Base-by-base conservation (phyloP, 148 eudicot genomes). In the Talinum fruticosum region DNA sequence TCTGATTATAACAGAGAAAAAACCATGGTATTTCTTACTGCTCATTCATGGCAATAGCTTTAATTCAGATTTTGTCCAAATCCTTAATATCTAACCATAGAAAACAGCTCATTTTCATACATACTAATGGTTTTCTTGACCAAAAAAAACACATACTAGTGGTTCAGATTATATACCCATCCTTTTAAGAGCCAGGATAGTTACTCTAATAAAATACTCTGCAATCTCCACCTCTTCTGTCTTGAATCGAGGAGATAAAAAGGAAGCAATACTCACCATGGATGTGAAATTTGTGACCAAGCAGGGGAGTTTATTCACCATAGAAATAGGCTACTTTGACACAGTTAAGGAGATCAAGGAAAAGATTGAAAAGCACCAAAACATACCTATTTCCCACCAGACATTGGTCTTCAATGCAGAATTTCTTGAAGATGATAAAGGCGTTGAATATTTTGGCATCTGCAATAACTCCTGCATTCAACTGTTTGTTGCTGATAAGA, bases 291-390 rank as follows among this genome's bases (percentile, higher is more conserved):
- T 87, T 24, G 81, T 83, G 72, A 72, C 83, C 28, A 41, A 81
- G 29, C 71, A 68, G 33, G 90, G 90, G 32, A 59, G 24, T 6
- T 30, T 80, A 6, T 89, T 89, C 77, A 32, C 74, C 24, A 83
- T 85, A 37, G 89, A 89, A 78, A 73, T 89, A 1, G 88, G 92
- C 18, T 89, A 73, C 69, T 89, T 83, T 53, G 92, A 89, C 65
- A 83, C 86, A 5, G 75, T 87, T 62, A 4, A 53, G 5, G 90
- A 89, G 51, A 86, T 89, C 75, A 89, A 89, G 75, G 86, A 86
- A 51, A 83, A 82, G 80, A 77, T 86, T n/a, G 78, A 82, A 21
- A 87, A 80, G 23, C 72, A 84, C 71, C 81, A 75, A 6, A 82
- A 85, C 19, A 84, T 89, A 41, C 93, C 90, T 8, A 38, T 79